Conservation (phyloP, 257 asterid genomes). For the Solanum bulbocastanum region DNA sequence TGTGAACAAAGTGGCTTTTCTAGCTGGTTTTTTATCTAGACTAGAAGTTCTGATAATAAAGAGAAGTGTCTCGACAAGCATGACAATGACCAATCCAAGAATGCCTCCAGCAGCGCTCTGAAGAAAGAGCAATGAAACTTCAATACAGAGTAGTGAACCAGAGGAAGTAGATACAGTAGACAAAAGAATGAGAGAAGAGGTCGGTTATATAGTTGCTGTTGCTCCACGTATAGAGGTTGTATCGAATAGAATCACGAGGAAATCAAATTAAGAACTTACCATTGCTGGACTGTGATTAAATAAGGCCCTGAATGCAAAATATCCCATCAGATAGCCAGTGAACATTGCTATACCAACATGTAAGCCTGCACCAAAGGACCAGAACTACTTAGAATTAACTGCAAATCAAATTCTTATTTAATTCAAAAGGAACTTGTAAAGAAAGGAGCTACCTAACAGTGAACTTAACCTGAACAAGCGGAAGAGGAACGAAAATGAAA, state of each 20-base stretch:
- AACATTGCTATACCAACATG: slow-evolving; percentile 80
- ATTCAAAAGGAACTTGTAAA: neutral
- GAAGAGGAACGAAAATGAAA: neutral
- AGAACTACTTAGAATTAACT: neutral
- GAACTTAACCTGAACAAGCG: neutral
- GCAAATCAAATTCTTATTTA: neutral
- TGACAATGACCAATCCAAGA: slow-evolving; percentile 77
- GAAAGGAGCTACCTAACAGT: neutral
- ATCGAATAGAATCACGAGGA: neutral
- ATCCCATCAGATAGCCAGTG: slow-evolving; percentile 83
- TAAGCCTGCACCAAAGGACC: slow-evolving; percentile 44
- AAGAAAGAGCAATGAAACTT: neutral
- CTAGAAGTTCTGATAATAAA: slow-evolving; percentile 54
- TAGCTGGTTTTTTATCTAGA: slow-evolving; percentile 19
- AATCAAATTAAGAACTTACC: slow-evolving; percentile 32
- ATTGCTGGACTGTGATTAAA: slow-evolving; percentile 60
- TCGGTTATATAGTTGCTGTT: neutral
- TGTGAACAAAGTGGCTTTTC: slow-evolving; percentile 12
- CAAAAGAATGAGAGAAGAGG: neutral
- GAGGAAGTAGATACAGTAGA: neutral
- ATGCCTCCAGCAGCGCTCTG: slow-evolving; percentile 97
- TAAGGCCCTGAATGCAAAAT: slow-evolving; percentile 84
- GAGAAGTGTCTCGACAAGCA: slow-evolving; percentile 87
- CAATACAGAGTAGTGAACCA: neutral
- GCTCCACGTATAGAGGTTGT: neutral